These are phyloP conservation scores for Candida wancherniae DNA, from an alignment of 805 yeast species.

Conservation along the genomic window DNA sequence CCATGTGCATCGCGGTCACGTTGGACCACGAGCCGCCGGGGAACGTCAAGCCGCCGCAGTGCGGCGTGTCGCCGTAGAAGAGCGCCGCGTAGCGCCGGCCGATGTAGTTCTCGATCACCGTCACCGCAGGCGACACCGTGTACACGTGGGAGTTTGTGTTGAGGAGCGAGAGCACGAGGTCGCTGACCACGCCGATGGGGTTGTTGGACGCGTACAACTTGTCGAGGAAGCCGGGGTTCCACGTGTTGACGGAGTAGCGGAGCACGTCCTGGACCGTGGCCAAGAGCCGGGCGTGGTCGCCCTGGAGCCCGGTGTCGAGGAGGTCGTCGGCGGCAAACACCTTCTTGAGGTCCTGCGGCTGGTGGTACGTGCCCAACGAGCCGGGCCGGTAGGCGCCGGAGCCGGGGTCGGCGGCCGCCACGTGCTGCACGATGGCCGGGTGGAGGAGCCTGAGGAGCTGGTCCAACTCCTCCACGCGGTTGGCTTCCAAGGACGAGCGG, in stretches of 20 bases:
- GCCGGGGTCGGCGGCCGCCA: constrained; percentile 41
- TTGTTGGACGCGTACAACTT: constrained; percentile 82
- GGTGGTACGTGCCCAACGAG: constrained; percentile 47
- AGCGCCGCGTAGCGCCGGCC: constrained; percentile 62
- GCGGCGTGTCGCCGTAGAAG: constrained; percentile 45
- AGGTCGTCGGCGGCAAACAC: constrained; percentile 31
- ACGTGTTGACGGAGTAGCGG: constrained; percentile 69
- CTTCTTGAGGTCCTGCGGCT: constrained; percentile 45
- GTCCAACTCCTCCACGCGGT: constrained; percentile 56
- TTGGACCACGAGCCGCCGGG: constrained; percentile 89
- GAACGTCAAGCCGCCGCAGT: constrained; percentile 79
- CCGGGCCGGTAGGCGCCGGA: constrained; percentile 29
- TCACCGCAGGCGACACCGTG: constrained; percentile 77
- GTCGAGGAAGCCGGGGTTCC: constrained; percentile 85
- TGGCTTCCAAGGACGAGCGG: constrained; percentile 34
- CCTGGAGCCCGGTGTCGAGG: constrained; percentile 24
- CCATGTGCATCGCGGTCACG: constrained; percentile 73
- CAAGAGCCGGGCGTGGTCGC: constrained; percentile 40
- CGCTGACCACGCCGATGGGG: constrained; percentile 77
- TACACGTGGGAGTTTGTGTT: constrained; percentile 85
- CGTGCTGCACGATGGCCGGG: constrained; percentile 49
- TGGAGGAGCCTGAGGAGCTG: constrained; percentile 46
- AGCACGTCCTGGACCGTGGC: constrained; percentile 52
- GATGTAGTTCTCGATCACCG: constrained; percentile 67
- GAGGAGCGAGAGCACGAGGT: constrained; percentile 58